phyloP scores from a whole-genome alignment of 176 grass and related monocot species.

The Eremochloa ophiuroides region DNA sequence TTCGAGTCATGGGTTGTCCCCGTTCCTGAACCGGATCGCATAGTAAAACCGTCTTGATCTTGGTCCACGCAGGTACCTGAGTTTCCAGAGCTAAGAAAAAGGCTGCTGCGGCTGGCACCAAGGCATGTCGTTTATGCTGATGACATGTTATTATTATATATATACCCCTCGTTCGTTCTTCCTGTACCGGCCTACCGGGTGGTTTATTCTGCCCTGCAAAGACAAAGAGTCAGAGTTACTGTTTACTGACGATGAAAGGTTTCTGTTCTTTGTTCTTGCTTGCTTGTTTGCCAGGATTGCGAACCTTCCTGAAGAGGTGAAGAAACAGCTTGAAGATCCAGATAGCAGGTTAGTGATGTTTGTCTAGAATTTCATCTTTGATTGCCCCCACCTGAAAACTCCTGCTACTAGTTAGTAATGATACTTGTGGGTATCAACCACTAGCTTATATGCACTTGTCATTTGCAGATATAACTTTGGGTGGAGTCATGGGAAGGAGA shows the following conservation, averaged over 20 bases:
- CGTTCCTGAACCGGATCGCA: not conserved
- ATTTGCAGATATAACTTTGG: conserved; percentile 73
- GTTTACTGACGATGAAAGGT: not conserved
- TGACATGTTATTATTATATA: not conserved
- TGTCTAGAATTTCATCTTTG: not conserved
- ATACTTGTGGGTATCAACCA: not conserved
- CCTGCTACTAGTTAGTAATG: not conserved
- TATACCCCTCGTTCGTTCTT: not conserved
- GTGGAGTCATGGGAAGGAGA: conserved; percentile 97
- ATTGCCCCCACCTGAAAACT: not conserved
- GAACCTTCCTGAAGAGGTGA: conserved; percentile 64
- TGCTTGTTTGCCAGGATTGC: conserved; percentile 43
- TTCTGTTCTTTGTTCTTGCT: not conserved
- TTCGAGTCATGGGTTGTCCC: not conserved
- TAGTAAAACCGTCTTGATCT: not conserved
- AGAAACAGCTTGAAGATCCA: conserved; percentile 61
- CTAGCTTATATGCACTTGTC: not conserved
- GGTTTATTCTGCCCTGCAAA: not conserved
- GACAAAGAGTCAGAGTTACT: not conserved
- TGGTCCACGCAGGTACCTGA: conserved; percentile 50
- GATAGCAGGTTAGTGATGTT: conserved; percentile 64
- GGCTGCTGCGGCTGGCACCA: conserved; percentile 61
- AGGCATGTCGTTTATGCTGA: conserved; percentile 31
- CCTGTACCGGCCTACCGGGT: not conserved
- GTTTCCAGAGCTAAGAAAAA: conserved; percentile 60